These are phyloP conservation scores for barrel medic (Medicago truncatula) DNA, from an alignment of 306 rosid genomes.

Conservation along the genomic window DNA sequence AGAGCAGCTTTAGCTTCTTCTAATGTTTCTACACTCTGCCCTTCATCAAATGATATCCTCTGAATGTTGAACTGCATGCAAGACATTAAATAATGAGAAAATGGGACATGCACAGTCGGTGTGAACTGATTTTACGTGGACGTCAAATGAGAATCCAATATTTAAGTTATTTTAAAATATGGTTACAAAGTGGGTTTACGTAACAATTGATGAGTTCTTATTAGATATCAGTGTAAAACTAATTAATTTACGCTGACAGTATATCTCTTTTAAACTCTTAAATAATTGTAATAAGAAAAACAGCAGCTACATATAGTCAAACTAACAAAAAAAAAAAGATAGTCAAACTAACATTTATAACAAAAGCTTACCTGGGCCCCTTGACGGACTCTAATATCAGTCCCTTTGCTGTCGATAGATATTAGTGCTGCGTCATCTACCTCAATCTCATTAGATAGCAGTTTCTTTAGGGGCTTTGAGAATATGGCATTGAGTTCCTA, in stretches of 20 bases:
- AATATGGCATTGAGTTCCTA: conserved; percentile 93
- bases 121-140: too few relatives aligned
- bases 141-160: too few relatives aligned
- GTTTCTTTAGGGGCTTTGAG: conserved; percentile 92
- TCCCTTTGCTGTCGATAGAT: conserved; percentile 98
- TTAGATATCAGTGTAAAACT: too few relatives aligned
- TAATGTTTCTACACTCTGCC: conserved; percentile 82
- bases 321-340: neutral
- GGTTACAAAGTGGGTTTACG: too few relatives aligned
- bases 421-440: conserved; percentile 97
- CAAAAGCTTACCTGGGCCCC: conserved; percentile 83
- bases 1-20: conserved; percentile 98
- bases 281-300: neutral
- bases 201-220: too few relatives aligned
- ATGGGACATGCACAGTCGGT: too few relatives aligned
- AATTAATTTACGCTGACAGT: too few relatives aligned
- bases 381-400: conserved; percentile 93
- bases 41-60: conserved; percentile 92
- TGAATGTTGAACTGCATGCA: conserved; percentile 87
- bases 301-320: conserved; percentile 6
- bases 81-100: neutral
- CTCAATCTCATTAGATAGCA: conserved; percentile 82
- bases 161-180: too few relatives aligned
- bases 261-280: too few relatives aligned
- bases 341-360: neutral